Base-by-base conservation (phyloP, 345 rosid species). In the Euphorbia pulcherrima region DNA sequence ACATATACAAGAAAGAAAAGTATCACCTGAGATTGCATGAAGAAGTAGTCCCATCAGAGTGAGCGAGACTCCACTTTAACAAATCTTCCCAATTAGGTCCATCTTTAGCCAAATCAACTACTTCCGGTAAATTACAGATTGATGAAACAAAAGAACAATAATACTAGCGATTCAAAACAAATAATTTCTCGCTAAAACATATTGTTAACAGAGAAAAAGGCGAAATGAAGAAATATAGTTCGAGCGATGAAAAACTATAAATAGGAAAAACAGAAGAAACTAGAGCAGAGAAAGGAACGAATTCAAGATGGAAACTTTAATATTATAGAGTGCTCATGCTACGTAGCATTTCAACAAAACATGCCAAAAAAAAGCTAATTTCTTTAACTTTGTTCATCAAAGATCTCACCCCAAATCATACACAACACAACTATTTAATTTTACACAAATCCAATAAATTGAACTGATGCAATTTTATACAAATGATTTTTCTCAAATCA, bases 71-170 rank as follows among this genome's bases (percentile, higher is more conserved):
- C 98, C 97, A 93, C 56, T 90, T 90, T 55, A 93, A 85, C 82
- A 93, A 79, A 18, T 96, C 98, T 1, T 90, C 88, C 98, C 98
- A 93, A 64, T 85, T 84, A 23, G 92, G 97, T 67, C 92, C 97
- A 51, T 84, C 83, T 68, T 86, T 86, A 16, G 86, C 86, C 98
- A 90, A 90, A 30, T 39, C 11, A 13, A 26, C 28, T 0, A 14
- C 29, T 62, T 24, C 2, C 12, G 12, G 40, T 0, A 1, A 29
- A 1, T 29, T 28, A 8, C 3, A 29, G n/a, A 30, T 9, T 4
- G 16, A 28, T 4, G n/a, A 18, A 50, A 50, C 54, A 6, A 50
- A 58, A 58, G 9, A 14, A 28, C 1, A 18, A 30, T 16, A 58
- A 28, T 37, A 6, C 35, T 56, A 28, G 28, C 8, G 13, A 27